Evolutionary conservation across 495 filamentous ascomycete genomes (phyloP).

Genomic region (Aspergillus saccharolyticus): DNA sequence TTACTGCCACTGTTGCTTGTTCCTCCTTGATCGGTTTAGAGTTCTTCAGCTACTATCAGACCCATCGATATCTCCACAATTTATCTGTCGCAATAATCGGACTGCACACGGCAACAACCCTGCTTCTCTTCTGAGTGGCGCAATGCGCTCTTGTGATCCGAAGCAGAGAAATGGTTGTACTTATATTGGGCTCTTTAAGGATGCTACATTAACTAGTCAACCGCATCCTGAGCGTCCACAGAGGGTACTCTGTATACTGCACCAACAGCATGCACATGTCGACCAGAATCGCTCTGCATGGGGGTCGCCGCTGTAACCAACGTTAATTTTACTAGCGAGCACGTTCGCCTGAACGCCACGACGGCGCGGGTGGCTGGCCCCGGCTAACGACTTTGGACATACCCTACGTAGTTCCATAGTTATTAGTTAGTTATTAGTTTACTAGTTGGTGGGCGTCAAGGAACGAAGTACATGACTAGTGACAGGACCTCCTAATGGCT

Average conservation of each 20-base stretch:
- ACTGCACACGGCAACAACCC: neutral
- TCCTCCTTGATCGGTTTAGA: conserved; percentile 12
- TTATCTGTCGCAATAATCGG: conserved; percentile 10
- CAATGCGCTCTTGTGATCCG: neutral
- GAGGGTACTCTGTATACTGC: neutral
- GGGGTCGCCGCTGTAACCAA: neutral
- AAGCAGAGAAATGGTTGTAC: neutral
- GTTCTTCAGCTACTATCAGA: conserved; percentile 10
- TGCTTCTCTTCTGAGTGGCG: neutral
- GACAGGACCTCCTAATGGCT: neutral
- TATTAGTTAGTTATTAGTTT: too few relatives aligned
- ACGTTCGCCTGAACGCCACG: conserved; percentile 10
- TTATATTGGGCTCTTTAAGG: neutral
- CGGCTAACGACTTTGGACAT: neutral
- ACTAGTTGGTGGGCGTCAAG: too few relatives aligned
- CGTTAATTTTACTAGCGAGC: conserved; percentile 6
- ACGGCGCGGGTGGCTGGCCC: conserved; percentile 8
- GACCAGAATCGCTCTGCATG: neutral
- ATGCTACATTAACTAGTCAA: neutral
- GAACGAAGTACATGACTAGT: too few relatives aligned
- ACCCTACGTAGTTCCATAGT: too few relatives aligned
- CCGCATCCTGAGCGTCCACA: neutral
- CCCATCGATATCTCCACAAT: conserved; percentile 8
- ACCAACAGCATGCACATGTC: neutral
- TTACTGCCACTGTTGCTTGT: conserved; percentile 5